Conservation (phyloP, 306 rosid species). For the Cicer chorassanicum region DNA sequence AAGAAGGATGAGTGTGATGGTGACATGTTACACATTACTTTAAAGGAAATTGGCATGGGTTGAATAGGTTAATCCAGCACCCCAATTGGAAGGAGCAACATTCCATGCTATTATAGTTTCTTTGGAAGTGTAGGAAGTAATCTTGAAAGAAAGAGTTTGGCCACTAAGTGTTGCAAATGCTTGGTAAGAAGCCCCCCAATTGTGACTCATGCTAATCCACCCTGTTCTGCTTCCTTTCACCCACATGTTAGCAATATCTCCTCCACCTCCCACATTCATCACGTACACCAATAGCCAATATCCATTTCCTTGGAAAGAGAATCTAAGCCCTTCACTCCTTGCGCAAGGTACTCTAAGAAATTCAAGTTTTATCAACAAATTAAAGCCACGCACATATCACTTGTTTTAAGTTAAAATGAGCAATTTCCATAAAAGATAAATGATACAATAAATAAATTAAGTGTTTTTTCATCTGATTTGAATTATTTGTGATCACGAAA, state of each 20-base stretch:
- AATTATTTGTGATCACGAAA: not conserved
- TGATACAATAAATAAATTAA: not conserved
- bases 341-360: slow-evolving; percentile 69
- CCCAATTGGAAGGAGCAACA: slow-evolving; percentile 77
- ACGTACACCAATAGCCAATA: slow-evolving; percentile 88
- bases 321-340: slow-evolving; percentile 63
- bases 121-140: slow-evolving; percentile 70
- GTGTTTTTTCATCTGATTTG: not conserved
- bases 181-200: slow-evolving; percentile 97
- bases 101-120: slow-evolving; percentile 68
- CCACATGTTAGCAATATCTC: slow-evolving; percentile 69
- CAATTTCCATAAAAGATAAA: not conserved
- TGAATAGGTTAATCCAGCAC: slow-evolving; percentile 65
- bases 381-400: not conserved
- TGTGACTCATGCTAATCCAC: slow-evolving; percentile 90
- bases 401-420: not conserved
- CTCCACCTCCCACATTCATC: slow-evolving; percentile 94
- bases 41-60: slow-evolving; percentile 59
- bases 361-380: slow-evolving; percentile 15
- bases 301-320: slow-evolving; percentile 83
- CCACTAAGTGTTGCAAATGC: slow-evolving; percentile 73
- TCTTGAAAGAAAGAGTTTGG: slow-evolving; percentile 77
- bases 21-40: not conserved
- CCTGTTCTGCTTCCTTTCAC: slow-evolving; percentile 80
- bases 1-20: not conserved